Percentiles rank a stretch among this genome's conserved stretches.
Conservation (phyloP, 2,329 filamentous ascomycete species). For the Tricladium varicosporioides region DNA sequence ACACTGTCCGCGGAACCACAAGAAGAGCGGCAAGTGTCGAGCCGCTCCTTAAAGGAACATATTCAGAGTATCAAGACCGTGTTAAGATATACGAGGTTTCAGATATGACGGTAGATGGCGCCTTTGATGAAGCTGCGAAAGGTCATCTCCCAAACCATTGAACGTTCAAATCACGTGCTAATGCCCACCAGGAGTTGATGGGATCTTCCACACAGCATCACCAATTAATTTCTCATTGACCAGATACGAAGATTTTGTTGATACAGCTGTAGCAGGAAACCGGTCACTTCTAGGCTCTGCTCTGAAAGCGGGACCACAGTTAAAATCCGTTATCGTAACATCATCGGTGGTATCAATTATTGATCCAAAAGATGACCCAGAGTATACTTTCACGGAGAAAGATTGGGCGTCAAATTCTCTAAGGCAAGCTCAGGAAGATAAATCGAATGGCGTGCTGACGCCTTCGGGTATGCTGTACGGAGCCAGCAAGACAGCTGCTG, state of each 20-base stretch:
- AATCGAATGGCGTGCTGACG: slow-evolving; percentile 21
- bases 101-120: slow-evolving; percentile 30
- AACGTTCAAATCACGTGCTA: slow-evolving; percentile 5
- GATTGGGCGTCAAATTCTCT: slow-evolving; percentile 34
- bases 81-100: slow-evolving; percentile 30
- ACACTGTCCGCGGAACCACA: slow-evolving; percentile 32
- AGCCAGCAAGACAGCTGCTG: slow-evolving; percentile 41
- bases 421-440: slow-evolving; percentile 32
- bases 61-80: slow-evolving; percentile 26
- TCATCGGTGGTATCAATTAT: slow-evolving; percentile 34
- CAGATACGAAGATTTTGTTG: slow-evolving; percentile 32
- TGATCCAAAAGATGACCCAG: slow-evolving; percentile 20
- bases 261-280: slow-evolving; percentile 27
- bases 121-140: slow-evolving; percentile 31
- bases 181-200: slow-evolving; percentile 26
- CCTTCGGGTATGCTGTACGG: slow-evolving; percentile 31
- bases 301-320: slow-evolving; percentile 32
- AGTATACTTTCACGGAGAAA: slow-evolving; percentile 27
- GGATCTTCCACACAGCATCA: slow-evolving; percentile 34
- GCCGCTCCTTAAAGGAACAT: slow-evolving; percentile 27
- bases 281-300: slow-evolving; percentile 31
- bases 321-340: slow-evolving; percentile 43
- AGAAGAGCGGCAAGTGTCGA: slow-evolving; percentile 24
- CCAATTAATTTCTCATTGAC: slow-evolving; percentile 31
- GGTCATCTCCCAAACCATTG: slow-evolving; percentile 11